Evolutionary conservation across 176 grass and related monocot species (phyloP).

Genomic region (Oryza australiensis): DNA sequence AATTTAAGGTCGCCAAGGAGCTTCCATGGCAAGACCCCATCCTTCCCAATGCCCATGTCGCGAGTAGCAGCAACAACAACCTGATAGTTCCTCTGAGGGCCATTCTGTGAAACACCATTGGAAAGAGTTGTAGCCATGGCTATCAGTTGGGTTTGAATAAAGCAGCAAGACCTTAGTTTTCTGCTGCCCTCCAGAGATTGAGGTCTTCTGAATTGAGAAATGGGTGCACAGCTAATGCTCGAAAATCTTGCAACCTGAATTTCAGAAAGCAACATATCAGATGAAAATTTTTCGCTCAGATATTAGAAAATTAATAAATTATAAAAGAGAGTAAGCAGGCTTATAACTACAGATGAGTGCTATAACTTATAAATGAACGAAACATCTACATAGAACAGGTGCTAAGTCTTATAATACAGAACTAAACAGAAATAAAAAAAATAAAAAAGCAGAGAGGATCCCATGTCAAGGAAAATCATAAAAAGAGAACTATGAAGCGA

Average conservation of each 20-base stretch:
- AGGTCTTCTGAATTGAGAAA: slow-evolving; percentile 13
- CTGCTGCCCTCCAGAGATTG: background rate
- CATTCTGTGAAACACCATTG: slow-evolving; percentile 41
- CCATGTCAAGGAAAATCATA: background rate
- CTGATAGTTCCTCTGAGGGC: slow-evolving; percentile 59
- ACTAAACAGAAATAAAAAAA: background rate
- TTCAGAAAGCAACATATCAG: slow-evolving; percentile 26
- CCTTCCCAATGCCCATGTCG: slow-evolving; percentile 84
- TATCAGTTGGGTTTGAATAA: background rate
- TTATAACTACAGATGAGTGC: background rate
- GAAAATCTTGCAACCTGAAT: slow-evolving; percentile 25
- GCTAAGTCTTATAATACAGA: background rate
- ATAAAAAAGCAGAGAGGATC: background rate
- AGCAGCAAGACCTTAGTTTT: background rate
- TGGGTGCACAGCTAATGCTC: background rate
- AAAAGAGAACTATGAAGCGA: background rate
- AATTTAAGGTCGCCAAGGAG: slow-evolving; percentile 68
- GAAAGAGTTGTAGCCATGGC: slow-evolving; percentile 19
- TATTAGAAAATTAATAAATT: background rate
- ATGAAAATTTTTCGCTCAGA: background rate
- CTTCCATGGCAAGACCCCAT: slow-evolving; percentile 71
- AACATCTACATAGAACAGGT: background rate
- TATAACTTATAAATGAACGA: background rate
- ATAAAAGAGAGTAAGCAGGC: background rate
- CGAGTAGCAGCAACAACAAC: slow-evolving; percentile 70